phyloP scores from a whole-genome alignment of 2,329 filamentous ascomycete genomes.

The Aspergillus sp. region DNA sequence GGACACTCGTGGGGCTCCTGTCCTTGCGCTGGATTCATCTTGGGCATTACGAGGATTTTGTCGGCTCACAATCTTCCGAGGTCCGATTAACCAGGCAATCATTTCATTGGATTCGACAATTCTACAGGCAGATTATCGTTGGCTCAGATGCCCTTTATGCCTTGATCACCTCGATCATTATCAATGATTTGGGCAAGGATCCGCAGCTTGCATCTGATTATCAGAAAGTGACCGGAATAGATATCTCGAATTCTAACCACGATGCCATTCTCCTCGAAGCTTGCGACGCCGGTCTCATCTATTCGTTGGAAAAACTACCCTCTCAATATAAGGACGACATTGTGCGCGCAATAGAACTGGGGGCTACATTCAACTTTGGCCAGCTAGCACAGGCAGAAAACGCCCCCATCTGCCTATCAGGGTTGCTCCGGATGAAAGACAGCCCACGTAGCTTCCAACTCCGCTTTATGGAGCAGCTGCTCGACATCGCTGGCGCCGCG shows the following conservation, averaged over 20 bases:
- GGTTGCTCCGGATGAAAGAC: constrained; percentile 17
- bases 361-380: constrained; percentile 30
- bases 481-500: constrained; percentile 32
- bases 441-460: constrained; percentile 24
- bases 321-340: constrained; percentile 15
- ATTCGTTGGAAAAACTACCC: constrained; percentile 19
- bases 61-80: constrained; percentile 15
- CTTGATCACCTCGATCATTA: constrained; percentile 26
- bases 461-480: constrained; percentile 30
- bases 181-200: constrained; percentile 36
- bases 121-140: constrained; percentile 13
- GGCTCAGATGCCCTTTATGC: constrained; percentile 18
- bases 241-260: constrained; percentile 15
- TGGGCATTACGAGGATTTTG: constrained; percentile 27
- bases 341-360: constrained; percentile 27
- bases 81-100: constrained; percentile 19
- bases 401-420: constrained; percentile 22
- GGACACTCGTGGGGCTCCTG: constrained; percentile 31
- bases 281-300: constrained; percentile 19
- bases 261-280: constrained; percentile 25
- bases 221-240: background rate
- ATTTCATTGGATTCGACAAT: constrained; percentile 21
- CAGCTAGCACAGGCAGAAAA: constrained; percentile 35
- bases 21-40: constrained; percentile 31
- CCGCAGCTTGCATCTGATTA: constrained; percentile 21